Conservation (phyloP, 2,329 filamentous ascomycete species). For the Pyrenochaeta sp. region DNA sequence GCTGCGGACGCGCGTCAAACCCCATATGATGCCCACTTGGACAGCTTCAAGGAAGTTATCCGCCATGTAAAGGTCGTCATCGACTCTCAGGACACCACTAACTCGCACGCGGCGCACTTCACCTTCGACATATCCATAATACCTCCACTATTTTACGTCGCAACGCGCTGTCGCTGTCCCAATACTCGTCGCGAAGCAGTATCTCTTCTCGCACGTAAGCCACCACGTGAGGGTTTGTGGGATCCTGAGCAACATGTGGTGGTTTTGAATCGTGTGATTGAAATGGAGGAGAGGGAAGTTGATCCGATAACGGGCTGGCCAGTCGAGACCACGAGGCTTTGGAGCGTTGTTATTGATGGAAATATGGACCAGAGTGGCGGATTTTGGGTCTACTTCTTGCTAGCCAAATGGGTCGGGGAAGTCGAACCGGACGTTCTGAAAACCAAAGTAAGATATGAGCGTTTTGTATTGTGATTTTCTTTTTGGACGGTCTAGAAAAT, state of each 20-base stretch:
- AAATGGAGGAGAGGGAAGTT: slow-evolving; percentile 31
- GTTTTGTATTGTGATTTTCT: background rate
- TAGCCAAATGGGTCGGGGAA: slow-evolving; percentile 1
- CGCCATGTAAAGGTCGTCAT: slow-evolving; percentile 28
- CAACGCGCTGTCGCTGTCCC: slow-evolving; percentile 29
- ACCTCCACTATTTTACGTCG: slow-evolving; percentile 17
- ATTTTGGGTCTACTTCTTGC: slow-evolving; percentile 20
- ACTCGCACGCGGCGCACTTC: slow-evolving; percentile 20
- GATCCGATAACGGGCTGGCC: slow-evolving; percentile 31
- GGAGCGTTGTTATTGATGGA: slow-evolving; percentile 21
- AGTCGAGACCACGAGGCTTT: slow-evolving; percentile 18
- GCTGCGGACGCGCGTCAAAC: slow-evolving; percentile 14
- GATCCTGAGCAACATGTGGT: slow-evolving; percentile 27
- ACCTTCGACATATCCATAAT: slow-evolving; percentile 32
- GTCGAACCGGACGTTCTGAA: background rate
- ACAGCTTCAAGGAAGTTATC: slow-evolving; percentile 24
- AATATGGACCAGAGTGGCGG: slow-evolving; percentile 24
- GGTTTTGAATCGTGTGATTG: slow-evolving; percentile 22
- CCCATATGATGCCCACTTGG: slow-evolving; percentile 23
- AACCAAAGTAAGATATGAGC: background rate
- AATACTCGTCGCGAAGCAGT: slow-evolving; percentile 30
- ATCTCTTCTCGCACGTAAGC: slow-evolving; percentile 22
- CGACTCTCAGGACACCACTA: slow-evolving; percentile 14
- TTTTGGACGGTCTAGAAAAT: background rate
- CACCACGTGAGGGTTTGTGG: slow-evolving; percentile 32